Evolutionary conservation across 441 rosid genomes (phyloP).

Genomic region (Adansonia gregorii): DNA sequence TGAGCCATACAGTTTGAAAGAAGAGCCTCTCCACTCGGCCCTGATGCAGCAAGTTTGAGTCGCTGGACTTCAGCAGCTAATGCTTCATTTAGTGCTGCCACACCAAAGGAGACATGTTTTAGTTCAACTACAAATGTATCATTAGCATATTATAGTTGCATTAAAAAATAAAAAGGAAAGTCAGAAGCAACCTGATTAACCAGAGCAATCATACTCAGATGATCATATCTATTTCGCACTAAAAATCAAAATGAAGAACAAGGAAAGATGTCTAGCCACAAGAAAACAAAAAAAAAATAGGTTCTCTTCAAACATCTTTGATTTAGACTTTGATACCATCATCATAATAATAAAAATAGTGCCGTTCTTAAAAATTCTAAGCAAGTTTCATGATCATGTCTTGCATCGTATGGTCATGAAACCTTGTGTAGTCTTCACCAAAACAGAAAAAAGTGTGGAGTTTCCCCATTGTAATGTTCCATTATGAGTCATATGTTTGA

Average conservation of each 20-base stretch:
- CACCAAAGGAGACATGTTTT: background rate
- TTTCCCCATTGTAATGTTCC: background rate
- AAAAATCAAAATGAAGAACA: background rate
- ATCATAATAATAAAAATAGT: background rate
- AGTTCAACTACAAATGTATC: background rate
- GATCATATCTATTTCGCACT: background rate
- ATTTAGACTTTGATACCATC: background rate
- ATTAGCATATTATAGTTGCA: background rate
- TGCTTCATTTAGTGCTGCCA: conserved; percentile 59
- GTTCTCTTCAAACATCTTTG: background rate
- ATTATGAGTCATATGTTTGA: background rate
- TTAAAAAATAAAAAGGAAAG: background rate
- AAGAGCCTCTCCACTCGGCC: conserved; percentile 38
- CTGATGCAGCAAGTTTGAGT: conserved; percentile 41
- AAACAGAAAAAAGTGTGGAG: background rate
- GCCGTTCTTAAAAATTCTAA: background rate
- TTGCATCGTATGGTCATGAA: background rate
- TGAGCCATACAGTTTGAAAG: conserved; percentile 44
- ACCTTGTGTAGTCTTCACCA: background rate
- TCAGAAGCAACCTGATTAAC: background rate
- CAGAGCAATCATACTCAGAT: background rate
- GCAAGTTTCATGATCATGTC: background rate
- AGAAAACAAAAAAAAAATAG: conserved; percentile 8
- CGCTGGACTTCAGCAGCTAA: conserved; percentile 51
- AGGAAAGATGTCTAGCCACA: background rate